Evolutionary conservation across 2,329 filamentous ascomycete species (phyloP), one percentile per base, ranked within the genome.

Genomic region (Rhinocladiella mackenziei): DNA sequence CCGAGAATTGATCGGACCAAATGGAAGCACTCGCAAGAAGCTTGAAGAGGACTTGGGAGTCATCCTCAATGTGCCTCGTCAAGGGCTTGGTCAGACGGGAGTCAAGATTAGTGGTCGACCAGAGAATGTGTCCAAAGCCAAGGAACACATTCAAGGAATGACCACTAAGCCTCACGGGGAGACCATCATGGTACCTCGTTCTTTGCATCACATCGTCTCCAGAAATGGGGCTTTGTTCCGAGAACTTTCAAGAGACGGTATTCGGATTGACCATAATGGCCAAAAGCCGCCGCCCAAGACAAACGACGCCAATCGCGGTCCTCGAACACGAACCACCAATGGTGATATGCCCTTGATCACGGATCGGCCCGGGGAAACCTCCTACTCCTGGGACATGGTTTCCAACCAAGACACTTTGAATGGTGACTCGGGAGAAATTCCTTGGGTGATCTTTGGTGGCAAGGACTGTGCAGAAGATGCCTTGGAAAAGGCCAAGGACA

Each of bases 171-270:
- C 91, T 62, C 83, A 92, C 63, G 86, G 87, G 50, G 88, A 92
- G 73, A 92, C 85, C 0, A 68, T 97, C n/a, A 76, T 84, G 57
- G 78, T 98, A 6, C 91, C 92, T 8, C 79, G 82, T 48, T 80
- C 82, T 57, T 73, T 92, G 48, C 92, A 98, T 71, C 87, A 97
- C 63, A 70, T 76, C 48, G 77, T 98, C 56, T 79, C 86, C 39
- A 91, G 95, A 63, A 89, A 91, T 54, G 92, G 91, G 1, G 83
- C 89, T 57, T 86, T 97, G 71, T 96, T 97, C 84, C 86, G 91
- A 55, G 84, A 81, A 58, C 80, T 98, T 30, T 82, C 85, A 54
- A 89, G 81, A 65, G 86, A 96, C 60, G 83, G 86, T 56, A 88
- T 98, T 55, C 92, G 84, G 1, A 85, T 98, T 40, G 89, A 97